Conservation (phyloP, 495 filamentous ascomycete genomes). For the Clavariopsis aquatica region DNA sequence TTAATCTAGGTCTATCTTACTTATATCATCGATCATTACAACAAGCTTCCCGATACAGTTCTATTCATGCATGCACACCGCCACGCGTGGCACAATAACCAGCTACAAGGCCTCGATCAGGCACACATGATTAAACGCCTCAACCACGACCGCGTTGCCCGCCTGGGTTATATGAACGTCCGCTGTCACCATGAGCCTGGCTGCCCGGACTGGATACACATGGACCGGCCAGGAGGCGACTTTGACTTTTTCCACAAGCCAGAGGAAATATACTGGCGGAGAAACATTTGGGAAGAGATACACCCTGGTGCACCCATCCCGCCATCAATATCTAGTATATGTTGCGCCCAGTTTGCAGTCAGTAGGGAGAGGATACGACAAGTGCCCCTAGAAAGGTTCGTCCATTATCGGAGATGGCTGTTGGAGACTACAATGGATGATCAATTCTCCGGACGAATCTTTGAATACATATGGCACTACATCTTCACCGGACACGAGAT, state of each 20-base stretch:
- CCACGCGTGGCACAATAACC: slow-evolving; percentile 46
- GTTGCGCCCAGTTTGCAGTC: slow-evolving; percentile 64
- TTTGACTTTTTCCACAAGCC: slow-evolving; percentile 38
- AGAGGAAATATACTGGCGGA: slow-evolving; percentile 36
- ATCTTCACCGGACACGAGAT: slow-evolving; percentile 58
- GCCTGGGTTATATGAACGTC: slow-evolving; percentile 66
- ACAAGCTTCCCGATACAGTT: slow-evolving; percentile 35
- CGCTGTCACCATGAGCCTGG: slow-evolving; percentile 63
- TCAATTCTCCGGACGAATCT: slow-evolving; percentile 64
- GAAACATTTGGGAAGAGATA: slow-evolving; percentile 37
- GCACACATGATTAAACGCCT: slow-evolving; percentile 57
- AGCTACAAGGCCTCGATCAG: slow-evolving; percentile 53
- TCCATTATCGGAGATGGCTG: slow-evolving; percentile 66
- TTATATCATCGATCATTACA: slow-evolving; percentile 39
- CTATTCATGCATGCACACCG: slow-evolving; percentile 40
- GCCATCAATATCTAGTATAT: slow-evolving; percentile 35
- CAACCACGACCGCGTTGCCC: slow-evolving; percentile 54
- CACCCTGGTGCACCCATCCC: slow-evolving; percentile 37
- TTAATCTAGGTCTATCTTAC: slow-evolving; percentile 33
- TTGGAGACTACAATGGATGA: slow-evolving; percentile 59
- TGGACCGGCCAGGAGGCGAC: slow-evolving; percentile 37
- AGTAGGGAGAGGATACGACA: slow-evolving; percentile 45
- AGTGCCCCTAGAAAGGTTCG: slow-evolving; percentile 61
- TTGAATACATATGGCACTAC: slow-evolving; percentile 71
- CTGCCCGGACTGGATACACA: slow-evolving; percentile 62